Conservation (phyloP, 1,284 basidiomycete genomes). For the Pseudozyma sp. region DNA sequence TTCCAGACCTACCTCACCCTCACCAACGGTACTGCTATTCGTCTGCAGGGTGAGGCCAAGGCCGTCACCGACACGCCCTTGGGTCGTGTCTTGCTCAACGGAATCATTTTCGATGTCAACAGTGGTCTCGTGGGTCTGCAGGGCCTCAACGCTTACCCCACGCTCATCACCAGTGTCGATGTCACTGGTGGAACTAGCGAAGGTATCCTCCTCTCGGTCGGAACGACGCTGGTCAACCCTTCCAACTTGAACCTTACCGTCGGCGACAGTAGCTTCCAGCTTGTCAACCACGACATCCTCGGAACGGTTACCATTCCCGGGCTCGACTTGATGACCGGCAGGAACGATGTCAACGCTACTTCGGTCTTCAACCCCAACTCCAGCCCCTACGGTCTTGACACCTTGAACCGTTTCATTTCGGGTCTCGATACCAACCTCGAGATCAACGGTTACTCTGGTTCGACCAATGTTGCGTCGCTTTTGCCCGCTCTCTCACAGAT, state of each 20-base stretch:
- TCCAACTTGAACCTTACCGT: constrained; percentile 76
- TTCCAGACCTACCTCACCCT: constrained; percentile 69
- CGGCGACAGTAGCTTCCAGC: constrained; percentile 71
- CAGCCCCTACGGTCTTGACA: constrained; percentile 76
- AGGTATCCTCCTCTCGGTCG: constrained; percentile 76
- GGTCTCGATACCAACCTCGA: constrained; percentile 66
- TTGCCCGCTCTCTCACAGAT: constrained; percentile 76
- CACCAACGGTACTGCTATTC: constrained; percentile 74
- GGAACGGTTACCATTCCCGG: constrained; percentile 57
- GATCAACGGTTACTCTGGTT: constrained; percentile 74
- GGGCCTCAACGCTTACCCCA: constrained; percentile 75
- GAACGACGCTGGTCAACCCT: constrained; percentile 76
- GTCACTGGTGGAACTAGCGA: constrained; percentile 78
- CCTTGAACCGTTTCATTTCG: constrained; percentile 79
- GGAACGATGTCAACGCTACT: constrained; percentile 62
- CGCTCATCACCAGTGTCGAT: constrained; percentile 77
- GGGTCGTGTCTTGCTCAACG: constrained; percentile 77
- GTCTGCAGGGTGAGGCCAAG: constrained; percentile 76
- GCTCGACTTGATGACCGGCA: constrained; percentile 58
- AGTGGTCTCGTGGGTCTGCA: constrained; percentile 76
- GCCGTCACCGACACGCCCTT: constrained; percentile 78
- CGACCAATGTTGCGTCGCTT: constrained; percentile 76
- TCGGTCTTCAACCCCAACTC: constrained; percentile 74
- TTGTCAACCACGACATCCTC: constrained; percentile 72
- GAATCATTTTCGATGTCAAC: constrained; percentile 81